Conservation (phyloP, 192 early-diverging fungal species). For the Rhizophagus prolifer region DNA sequence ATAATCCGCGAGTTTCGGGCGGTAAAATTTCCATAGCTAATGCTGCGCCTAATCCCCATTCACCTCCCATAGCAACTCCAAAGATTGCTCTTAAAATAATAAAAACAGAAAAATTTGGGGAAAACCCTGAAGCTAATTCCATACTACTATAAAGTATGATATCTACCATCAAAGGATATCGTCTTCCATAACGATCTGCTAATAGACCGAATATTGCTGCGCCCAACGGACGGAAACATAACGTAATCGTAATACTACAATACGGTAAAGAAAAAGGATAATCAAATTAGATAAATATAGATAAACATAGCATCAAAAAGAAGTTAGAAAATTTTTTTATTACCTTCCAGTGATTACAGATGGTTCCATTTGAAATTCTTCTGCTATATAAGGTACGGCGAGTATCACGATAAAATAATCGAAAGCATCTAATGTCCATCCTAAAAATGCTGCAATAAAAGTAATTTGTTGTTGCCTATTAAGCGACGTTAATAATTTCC, state of each 20-base stretch:
- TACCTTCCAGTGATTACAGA: constrained; percentile 52
- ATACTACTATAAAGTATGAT: constrained; percentile 60
- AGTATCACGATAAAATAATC: constrained; percentile 69
- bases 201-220: constrained; percentile 70
- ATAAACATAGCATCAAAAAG: not conserved
- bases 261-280: not conserved
- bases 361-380: constrained; percentile 51
- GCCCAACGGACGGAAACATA: constrained; percentile 71
- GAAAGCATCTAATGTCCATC: constrained; percentile 73
- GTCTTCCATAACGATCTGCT: constrained; percentile 67
- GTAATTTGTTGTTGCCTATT: not conserved
- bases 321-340: not conserved
- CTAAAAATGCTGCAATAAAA: constrained; percentile 50
- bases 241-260: constrained; percentile 62
- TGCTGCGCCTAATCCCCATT: constrained; percentile 72
- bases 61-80: constrained; percentile 72
- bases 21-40: constrained; percentile 74
- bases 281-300: not conserved
- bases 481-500: constrained; percentile 1
- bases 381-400: constrained; percentile 55
- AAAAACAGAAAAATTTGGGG: constrained; percentile 60
- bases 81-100: constrained; percentile 59
- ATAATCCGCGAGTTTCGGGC: constrained; percentile 64
- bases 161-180: constrained; percentile 67
- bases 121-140: constrained; percentile 66